Evolutionary conservation across 2,329 filamentous ascomycete species (phyloP), one percentile per base, ranked within the genome.

Genomic region (Zymoseptoria ardabiliae): DNA sequence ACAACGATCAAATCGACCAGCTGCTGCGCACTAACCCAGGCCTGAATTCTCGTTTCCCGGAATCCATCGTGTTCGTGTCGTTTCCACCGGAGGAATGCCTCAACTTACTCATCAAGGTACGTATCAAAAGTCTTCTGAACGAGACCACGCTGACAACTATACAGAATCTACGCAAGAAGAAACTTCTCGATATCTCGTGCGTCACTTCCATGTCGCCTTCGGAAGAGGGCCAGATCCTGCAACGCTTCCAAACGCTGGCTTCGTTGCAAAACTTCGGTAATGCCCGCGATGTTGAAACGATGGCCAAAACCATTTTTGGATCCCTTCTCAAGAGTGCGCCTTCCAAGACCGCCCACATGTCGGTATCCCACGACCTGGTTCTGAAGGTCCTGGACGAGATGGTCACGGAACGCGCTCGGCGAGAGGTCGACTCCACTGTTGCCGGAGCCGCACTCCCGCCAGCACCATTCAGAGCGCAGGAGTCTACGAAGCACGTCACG

Each of bases 41-140:
- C 0, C 72, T 90, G 17, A 82, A 81, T 0, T 86, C 83, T 48
- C 81, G 87, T 0, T 90, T 90, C 65, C 82, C 84, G 0, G 85
- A 87, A 41, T 76, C 78, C 0, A 69, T 90, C 1, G 71, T 80
- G 22, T 90, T 90, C 68, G 69, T 74, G 0, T 66, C 75, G 2
- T 68, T 77, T 25, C 60, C 55, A 1, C 63, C 74, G 0, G 58
- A 59, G 9, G 69, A 65, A 2, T 76, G 72, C 54, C 25, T 74
- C 1, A 55, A 68, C 17, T 65, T 78, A 1, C 65, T 89, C 0
- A 68, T 65, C 2, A 61, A 71, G 3, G 60, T 70, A 2, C 63
- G 80, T 25, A 61, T 67, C 53, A 55, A 66, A 55, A 72, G 35
- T 45, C 35, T n/a, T 17, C 11, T 1, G 11, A 45, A 17, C 11